These are phyloP conservation scores for Globisporangium heterothallicum DNA, from an alignment of 352 stramenopile genomes.

Conservation along the genomic window DNA sequence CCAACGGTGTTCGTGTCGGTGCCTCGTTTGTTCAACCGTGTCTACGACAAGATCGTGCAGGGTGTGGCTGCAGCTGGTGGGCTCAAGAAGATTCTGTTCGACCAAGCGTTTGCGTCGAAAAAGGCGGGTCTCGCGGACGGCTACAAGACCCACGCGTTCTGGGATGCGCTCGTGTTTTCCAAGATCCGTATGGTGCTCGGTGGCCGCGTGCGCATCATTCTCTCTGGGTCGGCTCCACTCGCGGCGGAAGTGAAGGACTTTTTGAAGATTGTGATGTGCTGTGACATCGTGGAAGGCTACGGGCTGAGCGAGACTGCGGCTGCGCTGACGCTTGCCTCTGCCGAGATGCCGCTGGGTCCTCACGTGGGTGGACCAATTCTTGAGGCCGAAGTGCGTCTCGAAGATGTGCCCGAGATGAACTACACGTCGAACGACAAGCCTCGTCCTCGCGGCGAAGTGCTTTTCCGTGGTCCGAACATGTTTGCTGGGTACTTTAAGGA, in stretches of 20 bases:
- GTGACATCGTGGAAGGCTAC: slow-evolving; percentile 93
- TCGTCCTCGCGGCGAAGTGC: slow-evolving; percentile 56
- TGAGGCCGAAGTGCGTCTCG: slow-evolving; percentile 89
- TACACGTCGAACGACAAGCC: slow-evolving; percentile 87
- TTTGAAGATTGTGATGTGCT: slow-evolving; percentile 92
- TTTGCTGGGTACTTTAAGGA: slow-evolving; percentile 96
- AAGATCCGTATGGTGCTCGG: slow-evolving; percentile 92
- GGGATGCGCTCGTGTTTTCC: slow-evolving; percentile 94
- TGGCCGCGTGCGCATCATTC: slow-evolving; percentile 83
- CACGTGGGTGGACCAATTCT: slow-evolving; percentile 91
- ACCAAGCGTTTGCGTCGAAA: slow-evolving; percentile 59
- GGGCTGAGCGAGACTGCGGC: slow-evolving; percentile 94
- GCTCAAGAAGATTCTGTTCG: slow-evolving; percentile 70
- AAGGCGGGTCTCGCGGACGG: slow-evolving; percentile 38
- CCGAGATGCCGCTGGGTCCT: slow-evolving; percentile 56
- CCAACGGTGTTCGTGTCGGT: slow-evolving; percentile 93
- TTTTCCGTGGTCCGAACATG: slow-evolving; percentile 71
- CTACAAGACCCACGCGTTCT: slow-evolving; percentile 78
- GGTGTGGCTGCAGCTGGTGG: slow-evolving; percentile 48
- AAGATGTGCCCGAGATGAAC: slow-evolving; percentile 96
- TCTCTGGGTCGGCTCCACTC: slow-evolving; percentile 92
- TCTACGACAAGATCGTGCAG: slow-evolving; percentile 95
- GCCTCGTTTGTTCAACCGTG: slow-evolving; percentile 94
- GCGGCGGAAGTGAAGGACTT: slow-evolving; percentile 93
- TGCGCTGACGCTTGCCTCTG: slow-evolving; percentile 61